Evolutionary conservation across 768 basidiomycete species (phyloP).

Genomic region (Lactifluus echinatus): DNA sequence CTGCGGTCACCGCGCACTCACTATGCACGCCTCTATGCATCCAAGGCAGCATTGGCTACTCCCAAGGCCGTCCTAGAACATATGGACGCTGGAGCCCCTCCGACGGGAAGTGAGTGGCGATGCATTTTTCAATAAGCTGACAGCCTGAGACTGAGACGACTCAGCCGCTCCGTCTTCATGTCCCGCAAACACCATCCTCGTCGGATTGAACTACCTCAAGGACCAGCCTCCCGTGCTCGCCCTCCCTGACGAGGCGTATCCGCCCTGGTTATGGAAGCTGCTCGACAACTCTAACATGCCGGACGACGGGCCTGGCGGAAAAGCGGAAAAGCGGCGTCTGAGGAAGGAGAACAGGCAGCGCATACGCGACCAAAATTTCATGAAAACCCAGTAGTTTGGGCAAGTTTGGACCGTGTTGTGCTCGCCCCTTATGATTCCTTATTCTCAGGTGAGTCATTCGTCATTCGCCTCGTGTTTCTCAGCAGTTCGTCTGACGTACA

Average conservation of each 20-base stretch:
- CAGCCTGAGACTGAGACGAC: background rate
- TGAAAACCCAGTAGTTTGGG: conserved; percentile 57
- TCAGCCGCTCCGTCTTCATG: conserved; percentile 45
- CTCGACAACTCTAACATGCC: conserved; percentile 46
- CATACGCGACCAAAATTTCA: conserved; percentile 79
- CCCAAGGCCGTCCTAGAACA: background rate
- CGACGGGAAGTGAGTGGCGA: background rate
- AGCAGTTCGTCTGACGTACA: background rate
- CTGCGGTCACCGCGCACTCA: background rate
- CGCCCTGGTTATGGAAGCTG: conserved; percentile 81
- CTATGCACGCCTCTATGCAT: background rate
- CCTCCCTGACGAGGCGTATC: conserved; percentile 74
- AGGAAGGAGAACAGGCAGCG: conserved; percentile 54
- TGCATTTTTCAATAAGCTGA: background rate
- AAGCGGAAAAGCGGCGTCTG: conserved; percentile 43
- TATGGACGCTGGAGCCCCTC: background rate
- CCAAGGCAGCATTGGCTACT: background rate
- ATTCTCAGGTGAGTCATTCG: background rate
- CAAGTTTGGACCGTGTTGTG: too few relatives aligned
- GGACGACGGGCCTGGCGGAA: conserved; percentile 70
- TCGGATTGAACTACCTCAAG: conserved; percentile 78
- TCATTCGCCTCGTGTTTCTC: background rate
- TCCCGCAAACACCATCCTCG: conserved; percentile 60
- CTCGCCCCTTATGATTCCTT: background rate
- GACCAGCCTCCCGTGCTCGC: conserved; percentile 71